These are phyloP conservation scores for Lepraria neglecta DNA, from an alignment of 495 filamentous ascomycete species.

Conservation along the genomic window DNA sequence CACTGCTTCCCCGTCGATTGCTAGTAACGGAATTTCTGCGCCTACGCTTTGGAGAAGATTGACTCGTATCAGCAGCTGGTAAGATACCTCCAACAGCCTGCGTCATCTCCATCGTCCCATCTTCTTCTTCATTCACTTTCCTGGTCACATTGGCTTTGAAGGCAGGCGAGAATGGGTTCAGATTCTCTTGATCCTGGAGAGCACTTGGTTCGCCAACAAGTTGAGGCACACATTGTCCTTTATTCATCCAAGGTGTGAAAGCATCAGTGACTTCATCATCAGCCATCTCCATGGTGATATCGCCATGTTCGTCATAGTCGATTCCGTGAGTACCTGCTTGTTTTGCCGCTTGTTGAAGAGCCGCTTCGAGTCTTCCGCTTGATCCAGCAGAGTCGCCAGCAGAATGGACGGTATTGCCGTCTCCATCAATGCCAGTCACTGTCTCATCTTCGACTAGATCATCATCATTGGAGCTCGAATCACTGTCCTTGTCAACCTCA, in stretches of 20 bases:
- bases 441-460: constrained; percentile 64
- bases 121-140: constrained; percentile 38
- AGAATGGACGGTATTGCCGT: constrained; percentile 61
- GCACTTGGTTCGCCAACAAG: constrained; percentile 46
- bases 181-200: constrained; percentile 56
- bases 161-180: constrained; percentile 46
- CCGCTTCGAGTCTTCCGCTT: constrained; percentile 65
- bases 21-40: constrained; percentile 19
- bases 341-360: constrained; percentile 66
- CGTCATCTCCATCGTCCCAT: constrained; percentile 76
- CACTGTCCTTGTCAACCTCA: constrained; percentile 47
- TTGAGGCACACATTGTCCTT: constrained; percentile 42
- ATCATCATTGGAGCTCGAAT: constrained; percentile 44
- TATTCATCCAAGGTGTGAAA: constrained; percentile 62
- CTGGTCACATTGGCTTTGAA: constrained; percentile 31
- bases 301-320: constrained; percentile 50
- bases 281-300: constrained; percentile 66
- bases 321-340: constrained; percentile 61
- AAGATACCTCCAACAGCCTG: constrained; percentile 63
- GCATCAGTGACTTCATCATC: constrained; percentile 74
- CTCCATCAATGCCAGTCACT: constrained; percentile 58
- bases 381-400: constrained; percentile 52
- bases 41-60: constrained; percentile 31
- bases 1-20: constrained; percentile 23
- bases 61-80: constrained; percentile 27